These are phyloP conservation scores for Castanospermum australe DNA, from an alignment of 306 rosid genomes.

Conservation along the genomic window DNA sequence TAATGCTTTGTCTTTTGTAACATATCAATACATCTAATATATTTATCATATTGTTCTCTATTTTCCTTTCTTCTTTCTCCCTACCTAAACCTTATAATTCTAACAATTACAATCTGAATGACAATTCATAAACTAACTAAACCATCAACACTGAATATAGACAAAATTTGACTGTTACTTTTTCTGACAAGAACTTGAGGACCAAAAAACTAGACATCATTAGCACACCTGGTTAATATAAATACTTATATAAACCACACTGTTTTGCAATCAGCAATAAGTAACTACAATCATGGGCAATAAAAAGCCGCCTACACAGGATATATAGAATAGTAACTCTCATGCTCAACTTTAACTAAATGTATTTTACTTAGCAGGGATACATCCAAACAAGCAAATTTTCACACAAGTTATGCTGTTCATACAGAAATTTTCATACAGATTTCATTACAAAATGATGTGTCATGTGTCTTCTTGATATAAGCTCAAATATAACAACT, in stretches of 20 bases:
- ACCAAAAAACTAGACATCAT: background rate
- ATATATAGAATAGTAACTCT: background rate
- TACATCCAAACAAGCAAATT: background rate
- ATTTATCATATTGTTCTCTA: too few species aligned
- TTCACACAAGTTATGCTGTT: background rate
- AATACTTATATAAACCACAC: background rate
- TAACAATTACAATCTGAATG: slow-evolving; percentile 1
- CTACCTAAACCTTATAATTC: too few species aligned
- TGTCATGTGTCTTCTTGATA: too few species aligned
- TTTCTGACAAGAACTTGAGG: background rate
- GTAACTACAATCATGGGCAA: background rate
- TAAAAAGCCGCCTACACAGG: background rate
- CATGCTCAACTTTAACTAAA: slow-evolving; percentile 4
- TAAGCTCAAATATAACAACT: background rate
- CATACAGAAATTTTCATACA: background rate
- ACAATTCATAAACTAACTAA: background rate
- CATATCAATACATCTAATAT: too few species aligned
- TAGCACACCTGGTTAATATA: background rate
- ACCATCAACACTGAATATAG: background rate
- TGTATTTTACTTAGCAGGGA: slow-evolving; percentile 12
- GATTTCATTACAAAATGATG: too few species aligned
- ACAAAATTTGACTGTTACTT: background rate
- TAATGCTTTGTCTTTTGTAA: too few species aligned
- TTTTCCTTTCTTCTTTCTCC: too few species aligned
- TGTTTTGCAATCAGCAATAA: background rate